These are phyloP conservation scores for Zalerion maritima DNA, from an alignment of 495 filamentous ascomycete genomes.

Conservation along the genomic window DNA sequence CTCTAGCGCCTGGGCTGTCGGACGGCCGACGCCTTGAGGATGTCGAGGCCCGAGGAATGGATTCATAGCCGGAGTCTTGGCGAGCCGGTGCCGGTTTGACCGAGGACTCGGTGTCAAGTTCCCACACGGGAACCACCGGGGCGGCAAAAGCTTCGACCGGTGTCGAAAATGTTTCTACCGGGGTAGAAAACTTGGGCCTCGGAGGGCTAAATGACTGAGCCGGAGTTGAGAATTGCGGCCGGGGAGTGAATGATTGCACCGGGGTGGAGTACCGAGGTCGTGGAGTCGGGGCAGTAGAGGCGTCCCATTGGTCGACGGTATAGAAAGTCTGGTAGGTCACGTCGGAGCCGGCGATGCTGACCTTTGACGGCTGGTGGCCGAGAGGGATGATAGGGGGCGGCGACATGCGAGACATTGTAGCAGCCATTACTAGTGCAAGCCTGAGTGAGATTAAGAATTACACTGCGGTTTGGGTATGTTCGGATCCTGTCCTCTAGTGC, in stretches of 20 bases:
- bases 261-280: conserved; percentile 3
- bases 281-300: conserved; percentile 5
- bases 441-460: too few relatives aligned
- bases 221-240: conserved; percentile 2
- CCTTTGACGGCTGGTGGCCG: conserved; percentile 23
- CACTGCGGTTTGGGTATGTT: too few relatives aligned
- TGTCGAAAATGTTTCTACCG: too few relatives aligned
- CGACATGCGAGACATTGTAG: conserved; percentile 19
- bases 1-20: conserved; percentile 14
- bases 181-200: conserved; percentile 5
- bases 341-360: conserved; percentile 25
- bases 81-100: conserved; percentile 25
- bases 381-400: conserved; percentile 10
- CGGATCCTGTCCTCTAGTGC: too few relatives aligned
- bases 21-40: conserved; percentile 12
- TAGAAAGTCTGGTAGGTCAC: conserved; percentile 35
- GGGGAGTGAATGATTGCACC: conserved; percentile 5
- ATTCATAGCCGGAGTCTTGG: conserved; percentile 37
- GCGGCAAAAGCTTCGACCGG: too few relatives aligned
- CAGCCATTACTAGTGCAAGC: too few relatives aligned
- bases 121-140: too few relatives aligned
- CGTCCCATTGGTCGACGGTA: conserved; percentile 24
- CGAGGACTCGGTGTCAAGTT: conserved; percentile 6
- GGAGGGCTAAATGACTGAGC: conserved; percentile 3
- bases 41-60: conserved; percentile 17